Evolutionary conservation across 1,284 basidiomycete genomes (phyloP), one percentile per base, ranked within the genome.

Genomic region (Laetiporus sulphureus): DNA sequence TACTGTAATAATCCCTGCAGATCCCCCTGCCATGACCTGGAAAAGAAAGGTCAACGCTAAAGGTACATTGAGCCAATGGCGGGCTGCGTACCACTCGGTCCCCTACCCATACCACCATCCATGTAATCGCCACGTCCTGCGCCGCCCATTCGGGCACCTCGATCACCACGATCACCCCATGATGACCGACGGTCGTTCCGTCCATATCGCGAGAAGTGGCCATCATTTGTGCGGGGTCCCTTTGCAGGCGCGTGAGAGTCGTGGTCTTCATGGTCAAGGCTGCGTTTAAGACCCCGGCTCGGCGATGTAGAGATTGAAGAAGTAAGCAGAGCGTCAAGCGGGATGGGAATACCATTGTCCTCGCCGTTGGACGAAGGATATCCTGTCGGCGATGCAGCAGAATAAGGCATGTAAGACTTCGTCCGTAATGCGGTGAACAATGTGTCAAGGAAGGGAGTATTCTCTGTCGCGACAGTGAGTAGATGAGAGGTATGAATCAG

Each of bases 1-100:
- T 57, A 93, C 91, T 87, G 61, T 92, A 82, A 59, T 94, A 95
- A 61, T 95, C 91, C 46, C 84, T 75, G 66, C 91, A 95, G 44
- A 85, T 73, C 7, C 83, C 83, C 49, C 78, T 67, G 48, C 10
- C 10, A 12, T 76, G 76, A 49, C 81, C 80, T 51, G 81, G 80
- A 22, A 64, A 6, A 32, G 7, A 10, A 7, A 18, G 63, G 4
- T n/a, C n/a, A n/a, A n/a, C n/a, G n/a, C n/a, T n/a, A n/a, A n/a
- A 44, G 37, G 12, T 55, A 55, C 62, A 63, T 61, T 4, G 44
- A 40, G n/a, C 59, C 58, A 44, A 62, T 64, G 3, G 53, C 52
- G 20, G 52, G 57, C 49, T 45, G 48, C 56, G 57, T 60, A 42
- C 55, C 53, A 44, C 67, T 63, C 57, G 62, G 59, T n/a, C 35